These are phyloP conservation scores for Dendrobium catenatum DNA, from an alignment of 106 monocot genomes.

Conservation along the genomic window DNA sequence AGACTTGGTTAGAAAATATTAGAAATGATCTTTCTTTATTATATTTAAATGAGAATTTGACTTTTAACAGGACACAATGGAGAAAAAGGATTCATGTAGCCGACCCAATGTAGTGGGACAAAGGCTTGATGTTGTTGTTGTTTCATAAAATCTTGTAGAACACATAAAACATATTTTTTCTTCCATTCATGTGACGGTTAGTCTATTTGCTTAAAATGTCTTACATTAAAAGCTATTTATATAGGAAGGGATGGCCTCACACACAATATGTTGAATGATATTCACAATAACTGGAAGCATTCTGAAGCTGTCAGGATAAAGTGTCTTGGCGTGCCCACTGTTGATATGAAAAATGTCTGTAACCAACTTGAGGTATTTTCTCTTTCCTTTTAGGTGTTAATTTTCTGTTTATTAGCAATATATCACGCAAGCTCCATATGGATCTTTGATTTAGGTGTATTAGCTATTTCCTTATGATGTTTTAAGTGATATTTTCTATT, in stretches of 20 bases:
- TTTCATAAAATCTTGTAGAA: not conserved
- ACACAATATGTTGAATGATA: slow-evolving; percentile 98
- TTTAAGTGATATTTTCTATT: not conserved
- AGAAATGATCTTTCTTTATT: too few relatives aligned
- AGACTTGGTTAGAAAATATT: too few relatives aligned
- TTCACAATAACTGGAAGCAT: slow-evolving; percentile 95
- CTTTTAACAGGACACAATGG: too few relatives aligned
- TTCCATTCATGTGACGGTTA: not conserved
- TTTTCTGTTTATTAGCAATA: not conserved
- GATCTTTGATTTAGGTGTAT: not conserved
- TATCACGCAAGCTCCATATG: not conserved
- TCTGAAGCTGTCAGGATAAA: slow-evolving; percentile 85
- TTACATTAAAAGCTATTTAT: slow-evolving; percentile 1
- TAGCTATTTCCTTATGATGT: not conserved
- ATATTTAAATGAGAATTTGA: too few relatives aligned
- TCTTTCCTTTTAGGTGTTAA: not conserved
- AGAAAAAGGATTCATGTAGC: too few relatives aligned
- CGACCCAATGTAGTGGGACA: too few relatives aligned
- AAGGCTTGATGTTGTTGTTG: too few relatives aligned
- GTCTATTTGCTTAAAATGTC: not conserved
- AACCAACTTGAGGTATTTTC: slow-evolving; percentile 78
- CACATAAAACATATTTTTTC: not conserved
- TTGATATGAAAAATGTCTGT: slow-evolving; percentile 96
- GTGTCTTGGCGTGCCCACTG: slow-evolving; percentile 99
- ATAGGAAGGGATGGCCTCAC: slow-evolving; percentile 96